phyloP scores from a whole-genome alignment of 2,329 filamentous ascomycete species.

The Knufia fluminis region DNA sequence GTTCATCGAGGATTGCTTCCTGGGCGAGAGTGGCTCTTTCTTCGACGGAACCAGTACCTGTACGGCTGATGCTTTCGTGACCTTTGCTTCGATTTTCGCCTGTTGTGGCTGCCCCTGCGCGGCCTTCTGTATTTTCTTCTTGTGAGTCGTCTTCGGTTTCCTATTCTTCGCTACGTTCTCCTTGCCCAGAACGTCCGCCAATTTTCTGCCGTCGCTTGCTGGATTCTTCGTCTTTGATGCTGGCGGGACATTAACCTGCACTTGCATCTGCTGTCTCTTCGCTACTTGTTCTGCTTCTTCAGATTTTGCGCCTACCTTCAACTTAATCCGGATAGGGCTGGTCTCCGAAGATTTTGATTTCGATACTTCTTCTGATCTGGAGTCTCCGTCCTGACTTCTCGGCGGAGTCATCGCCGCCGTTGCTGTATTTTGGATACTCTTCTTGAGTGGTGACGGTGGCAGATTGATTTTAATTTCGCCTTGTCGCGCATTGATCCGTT shows the following conservation, averaged over 20 bases:
- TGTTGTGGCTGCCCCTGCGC: constrained; percentile 11
- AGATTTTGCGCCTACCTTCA: constrained; percentile 6
- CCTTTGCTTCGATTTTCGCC: constrained; percentile 12
- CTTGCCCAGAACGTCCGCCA: constrained; percentile 22
- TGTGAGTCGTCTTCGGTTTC: constrained; percentile 17
- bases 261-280: constrained; percentile 21
- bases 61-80: constrained; percentile 15
- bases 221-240: constrained; percentile 16
- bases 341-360: constrained; percentile 1
- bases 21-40: constrained; percentile 10
- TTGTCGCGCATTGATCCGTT: constrained; percentile 33
- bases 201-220: constrained; percentile 17
- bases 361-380: neutral
- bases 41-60: constrained; percentile 9
- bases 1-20: constrained; percentile 11
- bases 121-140: constrained; percentile 12
- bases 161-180: constrained; percentile 12
- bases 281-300: constrained; percentile 21
- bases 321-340: constrained; percentile 11
- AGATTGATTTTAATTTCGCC: constrained; percentile 32
- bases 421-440: constrained; percentile 24
- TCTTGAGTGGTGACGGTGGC: constrained; percentile 28
- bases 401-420: constrained; percentile 34
- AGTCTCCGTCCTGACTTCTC: constrained; percentile 28
- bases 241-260: constrained; percentile 4